Conservation (phyloP, 345 rosid species). For the Populus pruinosa region DNA sequence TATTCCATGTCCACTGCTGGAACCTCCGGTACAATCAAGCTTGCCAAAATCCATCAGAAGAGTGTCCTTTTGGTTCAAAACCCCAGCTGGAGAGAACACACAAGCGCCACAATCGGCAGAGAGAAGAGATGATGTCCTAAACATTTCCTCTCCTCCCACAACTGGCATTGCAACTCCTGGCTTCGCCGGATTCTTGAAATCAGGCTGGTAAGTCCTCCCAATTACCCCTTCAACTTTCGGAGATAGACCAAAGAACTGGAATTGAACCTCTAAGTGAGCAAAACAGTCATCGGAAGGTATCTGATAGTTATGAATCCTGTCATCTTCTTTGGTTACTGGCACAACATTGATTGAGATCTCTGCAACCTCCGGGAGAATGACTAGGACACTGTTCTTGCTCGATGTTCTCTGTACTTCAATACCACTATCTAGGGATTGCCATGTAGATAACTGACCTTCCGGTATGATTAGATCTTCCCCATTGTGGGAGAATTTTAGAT, state of each 20-base stretch:
- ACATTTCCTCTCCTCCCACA: conserved; percentile 54
- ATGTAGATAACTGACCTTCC: conserved; percentile 43
- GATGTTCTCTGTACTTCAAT: conserved; percentile 54
- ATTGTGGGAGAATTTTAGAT: conserved; percentile 45
- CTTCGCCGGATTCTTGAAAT: conserved; percentile 62
- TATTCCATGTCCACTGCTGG: conserved; percentile 45
- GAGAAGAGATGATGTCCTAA: conserved; percentile 48
- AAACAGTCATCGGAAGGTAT: conserved; percentile 56
- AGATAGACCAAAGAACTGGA: conserved; percentile 51
- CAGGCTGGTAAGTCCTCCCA: conserved; percentile 57
- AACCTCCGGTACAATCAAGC: conserved; percentile 44
- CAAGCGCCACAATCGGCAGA: conserved; percentile 40
- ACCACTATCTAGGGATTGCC: conserved; percentile 41
- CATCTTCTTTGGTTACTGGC: conserved; percentile 67
- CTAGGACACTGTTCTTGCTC: conserved; percentile 42
- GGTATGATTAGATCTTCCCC: conserved; percentile 42
- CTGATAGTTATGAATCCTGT: conserved; percentile 52
- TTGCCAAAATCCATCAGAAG: conserved; percentile 29
- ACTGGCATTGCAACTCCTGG: conserved; percentile 60
- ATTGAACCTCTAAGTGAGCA: conserved; percentile 63
- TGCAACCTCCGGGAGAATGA: conserved; percentile 39
- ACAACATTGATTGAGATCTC: conserved; percentile 61
- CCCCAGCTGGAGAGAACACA: conserved; percentile 25
- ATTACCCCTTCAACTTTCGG: conserved; percentile 60
- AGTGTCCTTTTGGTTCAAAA: conserved; percentile 9